A percentile compares a stretch with the other conserved stretches of the same genome.
These are phyloP conservation scores for Friedmanniomyces simplex DNA, from an alignment of 495 filamentous ascomycete genomes.

Conservation along the genomic window DNA sequence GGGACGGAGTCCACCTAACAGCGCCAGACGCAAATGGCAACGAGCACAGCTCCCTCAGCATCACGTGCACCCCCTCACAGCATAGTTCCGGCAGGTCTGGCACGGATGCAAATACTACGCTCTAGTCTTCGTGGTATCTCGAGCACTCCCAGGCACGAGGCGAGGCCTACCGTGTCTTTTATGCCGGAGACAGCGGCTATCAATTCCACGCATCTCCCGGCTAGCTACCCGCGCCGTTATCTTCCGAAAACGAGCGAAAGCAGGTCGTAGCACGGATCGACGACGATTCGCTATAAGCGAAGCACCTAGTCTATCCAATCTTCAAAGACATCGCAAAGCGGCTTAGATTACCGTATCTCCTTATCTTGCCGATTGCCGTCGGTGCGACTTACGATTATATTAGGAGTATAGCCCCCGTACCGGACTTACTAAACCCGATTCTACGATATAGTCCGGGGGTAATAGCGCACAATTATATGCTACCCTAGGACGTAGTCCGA, in stretches of 20 bases:
- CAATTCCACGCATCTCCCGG: conserved; percentile 13
- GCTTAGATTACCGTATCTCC: conserved; percentile 1
- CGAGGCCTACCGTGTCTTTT: neutral
- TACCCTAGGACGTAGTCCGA: conserved; percentile 7
- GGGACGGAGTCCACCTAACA: conserved; percentile 33
- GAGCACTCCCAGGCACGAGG: neutral
- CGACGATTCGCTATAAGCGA: neutral
- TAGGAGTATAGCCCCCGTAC: neutral
- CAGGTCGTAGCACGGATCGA: neutral
- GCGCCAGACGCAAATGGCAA: conserved; percentile 4
- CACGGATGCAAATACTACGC: neutral
- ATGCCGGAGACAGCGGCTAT: conserved; percentile 10
- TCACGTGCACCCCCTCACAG: conserved; percentile 37
- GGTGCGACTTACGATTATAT: conserved; percentile 9
- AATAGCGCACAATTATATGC: conserved; percentile 11
- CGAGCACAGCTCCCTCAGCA: conserved; percentile 6
- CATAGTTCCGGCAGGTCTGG: conserved; percentile 24
- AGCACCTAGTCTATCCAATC: conserved; percentile 1
- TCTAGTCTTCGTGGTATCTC: conserved; percentile 11
- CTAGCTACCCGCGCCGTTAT: conserved; percentile 6
- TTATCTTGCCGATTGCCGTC: conserved; percentile 4
- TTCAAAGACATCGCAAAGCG: conserved; percentile 4
- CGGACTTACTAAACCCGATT: conserved; percentile 4
- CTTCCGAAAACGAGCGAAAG: neutral
- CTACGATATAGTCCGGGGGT: conserved; percentile 2